Base-by-base conservation (phyloP, 2,329 filamentous ascomycete species). In the Stachybotrys elegans region DNA sequence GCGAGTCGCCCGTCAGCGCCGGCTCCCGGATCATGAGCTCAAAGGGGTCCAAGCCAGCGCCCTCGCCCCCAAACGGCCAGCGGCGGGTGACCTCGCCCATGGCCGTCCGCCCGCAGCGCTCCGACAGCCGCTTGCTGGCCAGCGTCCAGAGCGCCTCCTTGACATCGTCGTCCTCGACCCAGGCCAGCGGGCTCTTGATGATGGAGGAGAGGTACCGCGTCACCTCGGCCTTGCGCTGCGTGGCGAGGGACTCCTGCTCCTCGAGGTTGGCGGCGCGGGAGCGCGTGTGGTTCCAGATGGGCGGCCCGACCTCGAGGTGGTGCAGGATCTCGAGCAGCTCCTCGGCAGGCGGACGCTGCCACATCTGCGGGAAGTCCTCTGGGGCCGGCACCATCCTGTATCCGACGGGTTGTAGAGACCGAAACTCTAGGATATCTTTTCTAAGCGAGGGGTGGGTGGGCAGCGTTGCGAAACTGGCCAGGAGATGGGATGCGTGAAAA, bases 21-120 rank as follows among this genome's bases (percentile, higher is more conserved):
- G 93, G 93, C 61, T 98, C 93, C 45, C 88, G 78, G 31, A 98
- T 81, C 27, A 77, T 75, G 41, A 98, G 70, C 37, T 83, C 75
- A 52, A 90, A 75, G 2, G 65, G 52, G 21, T 69, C 62, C 21
- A 61, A 56, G 4, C 54, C 47, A 11, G 48, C 38, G 14, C 44
- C 52, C 36, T 52, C 57, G 7, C 51, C 55, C 20, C 49, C 56
- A 49, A 81, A 77, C 2, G 75, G 75, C 78, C 78, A 81, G 5
- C 63, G 62, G 23, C 78, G 68, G 5, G 68, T 71, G 22, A 81
- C 72, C 45, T 79, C 76, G 13, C 77, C 75, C 76, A 81, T 79
- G 13, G 72, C 74, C 52, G 63, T 58, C 43, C 93, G 78, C 2
- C 93, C 93, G 49, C 90, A 95, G 14, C 92, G 78, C 64, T 96